These are phyloP conservation scores for Chernovozyma aurita DNA, from an alignment of 1,139 yeast genomes.

Conservation along the genomic window DNA sequence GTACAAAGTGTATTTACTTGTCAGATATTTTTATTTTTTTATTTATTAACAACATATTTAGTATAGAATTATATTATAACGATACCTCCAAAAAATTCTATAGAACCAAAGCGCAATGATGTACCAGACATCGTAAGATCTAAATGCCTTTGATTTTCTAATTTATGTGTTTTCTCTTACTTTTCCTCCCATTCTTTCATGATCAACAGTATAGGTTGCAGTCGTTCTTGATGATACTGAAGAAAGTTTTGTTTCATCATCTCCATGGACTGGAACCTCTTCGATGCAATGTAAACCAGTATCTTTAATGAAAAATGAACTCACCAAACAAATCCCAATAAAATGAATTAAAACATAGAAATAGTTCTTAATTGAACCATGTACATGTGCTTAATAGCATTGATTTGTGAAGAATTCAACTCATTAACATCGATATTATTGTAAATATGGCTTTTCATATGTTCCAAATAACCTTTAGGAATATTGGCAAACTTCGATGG, in stretches of 20 bases:
- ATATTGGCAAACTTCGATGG: constrained; percentile 4
- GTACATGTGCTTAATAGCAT: constrained; percentile 24
- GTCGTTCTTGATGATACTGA: background rate
- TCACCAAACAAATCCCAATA: constrained; percentile 33
- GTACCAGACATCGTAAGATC: too few relatives aligned
- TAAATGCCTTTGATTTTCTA: too few relatives aligned
- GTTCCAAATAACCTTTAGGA: constrained; percentile 13
- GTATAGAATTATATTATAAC: too few relatives aligned
- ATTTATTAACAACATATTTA: too few relatives aligned
- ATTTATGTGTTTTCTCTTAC: too few relatives aligned
- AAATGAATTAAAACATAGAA: constrained; percentile 39
- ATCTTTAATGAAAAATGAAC: constrained; percentile 35
- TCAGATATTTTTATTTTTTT: too few relatives aligned
- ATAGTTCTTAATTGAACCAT: constrained; percentile 32
- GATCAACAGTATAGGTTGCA: background rate
- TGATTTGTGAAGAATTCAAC: constrained; percentile 18
- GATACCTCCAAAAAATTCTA: too few relatives aligned
- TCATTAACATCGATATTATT: constrained; percentile 12
- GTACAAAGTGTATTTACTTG: too few relatives aligned
- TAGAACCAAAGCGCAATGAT: too few relatives aligned
- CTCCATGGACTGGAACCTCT: constrained; percentile 13
- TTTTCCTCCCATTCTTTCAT: constrained; percentile 5
- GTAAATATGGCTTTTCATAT: constrained; percentile 17
- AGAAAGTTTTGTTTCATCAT: background rate
- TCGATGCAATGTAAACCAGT: constrained; percentile 36